Evolutionary conservation across 108 stramenopile genomes (phyloP), one percentile per base, ranked within the genome.

Genomic region (Epipyxis sp.): DNA sequence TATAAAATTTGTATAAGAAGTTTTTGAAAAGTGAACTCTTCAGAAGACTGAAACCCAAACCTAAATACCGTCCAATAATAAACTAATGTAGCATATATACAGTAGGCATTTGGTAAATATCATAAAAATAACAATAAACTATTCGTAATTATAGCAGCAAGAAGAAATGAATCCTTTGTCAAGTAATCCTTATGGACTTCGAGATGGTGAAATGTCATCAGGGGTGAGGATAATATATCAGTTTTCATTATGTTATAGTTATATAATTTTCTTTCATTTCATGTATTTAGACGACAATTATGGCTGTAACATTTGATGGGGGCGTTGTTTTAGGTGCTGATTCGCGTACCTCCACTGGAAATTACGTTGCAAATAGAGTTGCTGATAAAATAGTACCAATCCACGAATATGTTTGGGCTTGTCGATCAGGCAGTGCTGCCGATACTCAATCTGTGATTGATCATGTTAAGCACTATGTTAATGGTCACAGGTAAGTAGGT

Each of bases 281-380:
- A 20, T 37, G 40, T 30, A 6, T 20, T 27, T 32, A 74, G 77
- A 98, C 97, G 1, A 98, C 96, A 58, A 97, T 99, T 85, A 89
- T 98, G 91, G 96, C 97, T 29, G 86, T 95, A 16, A 84, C 83
- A 39, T 97, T 90, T 85, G 85, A 85, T 30, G 93, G 92, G 32
- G 98, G 98, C 32, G 97, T 97, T 39, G 90, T 99, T 59, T 87
- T 96, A 50, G 95, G 94, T 32, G 97, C 97, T 10, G 98, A 99
- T 89, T 94, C 92, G 35, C 91, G 98, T 44, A 92, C 92, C 0
- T 96, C 95, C 45, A 97, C 95, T 30, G 98, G 98, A 37, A 88
- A 92, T 3, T 99, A 99, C 84, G 92, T 97, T 25, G 95, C 95
- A 72, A 97, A 96, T 82, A 89, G 98, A 34, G 93, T 92, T 40